These are phyloP conservation scores for Helotiales sp. DNA, from an alignment of 2,329 filamentous ascomycete species.

Conservation along the genomic window DNA sequence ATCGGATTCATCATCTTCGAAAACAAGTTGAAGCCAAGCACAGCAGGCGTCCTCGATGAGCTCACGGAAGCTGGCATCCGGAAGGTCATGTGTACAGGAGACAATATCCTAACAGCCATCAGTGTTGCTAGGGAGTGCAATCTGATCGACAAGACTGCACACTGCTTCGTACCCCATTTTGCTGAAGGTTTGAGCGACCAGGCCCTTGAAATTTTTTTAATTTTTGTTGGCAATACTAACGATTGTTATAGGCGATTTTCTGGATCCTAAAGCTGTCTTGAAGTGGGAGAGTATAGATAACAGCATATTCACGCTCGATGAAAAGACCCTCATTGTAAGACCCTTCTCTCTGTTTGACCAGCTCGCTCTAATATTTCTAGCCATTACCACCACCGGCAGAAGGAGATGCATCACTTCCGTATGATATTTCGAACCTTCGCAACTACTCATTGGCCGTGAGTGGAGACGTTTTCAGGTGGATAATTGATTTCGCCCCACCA, in stretches of 20 bases:
- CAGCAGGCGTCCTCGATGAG: slow-evolving; percentile 80
- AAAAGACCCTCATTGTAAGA: slow-evolving; percentile 72
- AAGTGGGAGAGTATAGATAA: slow-evolving; percentile 97
- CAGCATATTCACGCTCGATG: slow-evolving; percentile 75
- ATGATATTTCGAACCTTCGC: slow-evolving; percentile 77
- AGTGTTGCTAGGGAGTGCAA: slow-evolving; percentile 92
- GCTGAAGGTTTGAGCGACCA: slow-evolving; percentile 60
- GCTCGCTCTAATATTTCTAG: slow-evolving; percentile 46
- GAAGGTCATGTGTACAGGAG: slow-evolving; percentile 94
- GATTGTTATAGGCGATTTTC: slow-evolving; percentile 61
- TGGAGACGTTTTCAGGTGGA: slow-evolving; percentile 95
- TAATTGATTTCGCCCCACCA: slow-evolving; percentile 87
- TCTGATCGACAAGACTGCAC: slow-evolving; percentile 77
- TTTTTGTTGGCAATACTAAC: slow-evolving; percentile 17
- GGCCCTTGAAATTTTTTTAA: too few species aligned
- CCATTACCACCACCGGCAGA: slow-evolving; percentile 74
- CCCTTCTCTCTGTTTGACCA: neutral
- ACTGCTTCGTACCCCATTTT: slow-evolving; percentile 94
- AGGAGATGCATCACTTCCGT: slow-evolving; percentile 81
- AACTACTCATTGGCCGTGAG: slow-evolving; percentile 90
- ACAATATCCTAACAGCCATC: slow-evolving; percentile 96
- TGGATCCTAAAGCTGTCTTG: slow-evolving; percentile 74
- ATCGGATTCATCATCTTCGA: slow-evolving; percentile 98
- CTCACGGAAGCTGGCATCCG: slow-evolving; percentile 82
- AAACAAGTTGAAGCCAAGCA: slow-evolving; percentile 94